A percentile compares a stretch with the other conserved stretches of the same genome.
phyloP scores from a whole-genome alignment of 2,329 filamentous ascomycete species.

The Metarhizium humberi region DNA sequence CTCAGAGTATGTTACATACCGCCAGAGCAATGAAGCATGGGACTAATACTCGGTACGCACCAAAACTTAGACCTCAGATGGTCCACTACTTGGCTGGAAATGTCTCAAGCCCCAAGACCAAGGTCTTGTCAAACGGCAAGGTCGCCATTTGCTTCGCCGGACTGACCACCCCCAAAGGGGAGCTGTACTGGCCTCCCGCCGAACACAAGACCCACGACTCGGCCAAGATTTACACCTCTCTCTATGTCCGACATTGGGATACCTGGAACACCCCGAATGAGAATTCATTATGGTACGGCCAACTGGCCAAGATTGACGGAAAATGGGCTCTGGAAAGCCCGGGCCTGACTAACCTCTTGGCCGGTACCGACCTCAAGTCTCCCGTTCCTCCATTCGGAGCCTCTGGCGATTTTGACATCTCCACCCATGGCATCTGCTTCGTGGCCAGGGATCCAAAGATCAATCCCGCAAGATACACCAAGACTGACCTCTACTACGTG shows the following conservation, averaged over 20 bases:
- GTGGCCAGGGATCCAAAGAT: conserved; percentile 65
- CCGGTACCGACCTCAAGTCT: conserved; percentile 48
- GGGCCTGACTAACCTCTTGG: conserved; percentile 54
- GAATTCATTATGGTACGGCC: conserved; percentile 65
- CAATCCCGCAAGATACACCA: conserved; percentile 66
- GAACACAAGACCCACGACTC: conserved; percentile 51
- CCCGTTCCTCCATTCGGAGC: conserved; percentile 75
- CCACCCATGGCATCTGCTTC: conserved; percentile 56
- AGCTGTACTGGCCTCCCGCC: conserved; percentile 56
- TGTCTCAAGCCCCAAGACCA: conserved; percentile 51
- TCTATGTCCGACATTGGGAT: conserved; percentile 81
- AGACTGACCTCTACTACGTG: conserved; percentile 71
- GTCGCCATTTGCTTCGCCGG: conserved; percentile 52
- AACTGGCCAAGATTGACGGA: conserved; percentile 37
- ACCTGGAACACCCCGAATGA: conserved; percentile 60
- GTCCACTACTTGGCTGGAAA: conserved; percentile 40
- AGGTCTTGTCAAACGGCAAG: conserved; percentile 37
- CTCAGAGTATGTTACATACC: conserved; percentile 26
- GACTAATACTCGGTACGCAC: conserved; percentile 7
- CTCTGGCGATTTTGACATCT: conserved; percentile 70
- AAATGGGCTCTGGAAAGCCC: conserved; percentile 32
- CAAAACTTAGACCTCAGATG: conserved; percentile 27
- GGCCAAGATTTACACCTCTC: conserved; percentile 61
- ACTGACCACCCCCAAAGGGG: conserved; percentile 57
- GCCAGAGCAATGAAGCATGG: not conserved